Evolutionary conservation across 495 filamentous ascomycete species (phyloP).

Genomic region (Neurospora sp.): DNA sequence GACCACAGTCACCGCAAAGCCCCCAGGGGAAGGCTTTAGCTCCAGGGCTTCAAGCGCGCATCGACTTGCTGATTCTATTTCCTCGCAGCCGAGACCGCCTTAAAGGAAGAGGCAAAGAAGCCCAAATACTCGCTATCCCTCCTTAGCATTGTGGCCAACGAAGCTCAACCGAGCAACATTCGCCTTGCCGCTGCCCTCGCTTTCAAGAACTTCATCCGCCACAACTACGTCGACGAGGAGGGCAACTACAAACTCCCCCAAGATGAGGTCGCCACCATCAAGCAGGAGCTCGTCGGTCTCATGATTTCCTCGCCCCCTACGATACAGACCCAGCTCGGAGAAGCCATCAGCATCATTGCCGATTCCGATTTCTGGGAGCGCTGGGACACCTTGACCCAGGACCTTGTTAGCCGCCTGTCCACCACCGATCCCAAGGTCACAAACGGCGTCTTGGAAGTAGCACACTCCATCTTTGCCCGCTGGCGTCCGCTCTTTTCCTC

Average conservation of each 20-base stretch:
- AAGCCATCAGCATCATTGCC: slow-evolving; percentile 92
- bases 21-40: background rate
- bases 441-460: slow-evolving; percentile 90
- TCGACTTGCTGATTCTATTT: background rate
- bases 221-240: slow-evolving; percentile 89
- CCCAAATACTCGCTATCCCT: slow-evolving; percentile 80
- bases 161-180: slow-evolving; percentile 55
- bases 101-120: slow-evolving; percentile 66
- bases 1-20: background rate
- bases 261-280: slow-evolving; percentile 79
- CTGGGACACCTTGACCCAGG: slow-evolving; percentile 84
- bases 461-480: slow-evolving; percentile 93
- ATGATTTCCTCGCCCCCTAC: slow-evolving; percentile 85
- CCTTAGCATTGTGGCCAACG: slow-evolving; percentile 75
- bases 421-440: slow-evolving; percentile 67
- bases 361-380: slow-evolving; percentile 94
- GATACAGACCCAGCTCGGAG: slow-evolving; percentile 88
- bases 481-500: slow-evolving; percentile 92
- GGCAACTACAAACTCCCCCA: slow-evolving; percentile 76
- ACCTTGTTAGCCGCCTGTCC: slow-evolving; percentile 80
- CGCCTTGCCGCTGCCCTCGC: slow-evolving; percentile 84
- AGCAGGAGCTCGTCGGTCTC: slow-evolving; percentile 83
- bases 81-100: slow-evolving; percentile 61
- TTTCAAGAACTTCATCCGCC: slow-evolving; percentile 96
- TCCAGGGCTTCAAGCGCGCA: background rate